Evolutionary conservation across 352 stramenopile species (phyloP).

Genomic region (Phytopythium boreale): DNA sequence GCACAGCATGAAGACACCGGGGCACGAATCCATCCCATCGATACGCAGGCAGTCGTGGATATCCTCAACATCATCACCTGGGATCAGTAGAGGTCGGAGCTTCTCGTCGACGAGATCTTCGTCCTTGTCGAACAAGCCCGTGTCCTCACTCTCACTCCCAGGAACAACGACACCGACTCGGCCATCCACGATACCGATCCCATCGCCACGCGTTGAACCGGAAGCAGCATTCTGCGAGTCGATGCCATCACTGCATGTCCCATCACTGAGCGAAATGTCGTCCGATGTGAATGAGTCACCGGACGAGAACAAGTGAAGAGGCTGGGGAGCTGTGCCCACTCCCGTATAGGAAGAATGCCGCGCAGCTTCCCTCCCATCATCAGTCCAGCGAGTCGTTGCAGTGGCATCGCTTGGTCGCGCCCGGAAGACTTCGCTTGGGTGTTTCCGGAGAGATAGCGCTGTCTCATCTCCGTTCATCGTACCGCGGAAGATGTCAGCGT

Average conservation of each 20-base stretch:
- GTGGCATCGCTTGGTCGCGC: not conserved
- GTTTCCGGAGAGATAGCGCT: not conserved
- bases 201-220: not conserved
- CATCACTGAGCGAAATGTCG: not conserved
- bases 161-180: not conserved
- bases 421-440: not conserved
- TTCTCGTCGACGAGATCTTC: slow-evolving; percentile 59
- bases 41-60: slow-evolving; percentile 71
- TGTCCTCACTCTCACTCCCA: not conserved
- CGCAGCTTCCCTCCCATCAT: not conserved
- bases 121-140: slow-evolving; percentile 10
- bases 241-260: not conserved
- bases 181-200: not conserved
- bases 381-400: not conserved
- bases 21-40: slow-evolving; percentile 77
- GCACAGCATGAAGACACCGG: slow-evolving; percentile 64
- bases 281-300: slow-evolving; percentile 5
- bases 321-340: not conserved
- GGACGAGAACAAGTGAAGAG: slow-evolving; percentile 1
- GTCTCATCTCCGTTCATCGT: not conserved
- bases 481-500: slow-evolving; percentile 5
- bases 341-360: not conserved
- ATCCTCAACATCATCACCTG: slow-evolving; percentile 59
- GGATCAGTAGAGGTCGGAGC: slow-evolving; percentile 57
- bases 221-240: not conserved